Evolutionary conservation across 108 stramenopile genomes (phyloP).

Genomic region (Nitzschia palea): DNA sequence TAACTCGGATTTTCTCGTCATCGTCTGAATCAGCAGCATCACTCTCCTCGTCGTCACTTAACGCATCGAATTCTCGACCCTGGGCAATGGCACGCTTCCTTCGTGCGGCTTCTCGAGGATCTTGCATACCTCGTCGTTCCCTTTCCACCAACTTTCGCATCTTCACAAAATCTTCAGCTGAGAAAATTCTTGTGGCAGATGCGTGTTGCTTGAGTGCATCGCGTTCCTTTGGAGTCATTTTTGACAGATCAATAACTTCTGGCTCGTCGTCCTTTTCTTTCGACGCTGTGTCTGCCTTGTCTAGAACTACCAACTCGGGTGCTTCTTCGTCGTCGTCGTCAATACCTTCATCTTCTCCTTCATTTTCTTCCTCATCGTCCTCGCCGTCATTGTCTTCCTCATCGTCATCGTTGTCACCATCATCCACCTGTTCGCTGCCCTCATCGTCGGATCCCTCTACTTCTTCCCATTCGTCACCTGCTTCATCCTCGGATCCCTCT

Average conservation of each 20-base stretch:
- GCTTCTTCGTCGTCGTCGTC: constrained; percentile 63
- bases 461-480: constrained; percentile 46
- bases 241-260: constrained; percentile 55
- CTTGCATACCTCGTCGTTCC: constrained; percentile 66
- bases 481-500: constrained; percentile 50
- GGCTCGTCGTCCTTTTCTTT: constrained; percentile 28
- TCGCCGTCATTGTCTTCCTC: constrained; percentile 40
- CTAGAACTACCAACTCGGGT: constrained; percentile 61
- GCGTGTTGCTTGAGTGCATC: constrained; percentile 75
- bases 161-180: constrained; percentile 79
- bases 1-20: constrained; percentile 55
- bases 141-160: constrained; percentile 89
- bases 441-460: constrained; percentile 46
- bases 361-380: constrained; percentile 53
- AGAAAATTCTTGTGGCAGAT: constrained; percentile 81
- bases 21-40: constrained; percentile 52
- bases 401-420: constrained; percentile 43
- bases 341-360: constrained; percentile 47
- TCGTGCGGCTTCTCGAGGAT: constrained; percentile 80
- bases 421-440: constrained; percentile 4
- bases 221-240: constrained; percentile 70
- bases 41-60: constrained; percentile 63
- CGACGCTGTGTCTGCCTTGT: constrained; percentile 20
- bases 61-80: constrained; percentile 72
- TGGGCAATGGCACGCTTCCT: constrained; percentile 72